Percentiles rank a stretch among this genome's conserved stretches.
Evolutionary conservation across 306 rosid species (phyloP).

Genomic region (Mimosa bimucronata): DNA sequence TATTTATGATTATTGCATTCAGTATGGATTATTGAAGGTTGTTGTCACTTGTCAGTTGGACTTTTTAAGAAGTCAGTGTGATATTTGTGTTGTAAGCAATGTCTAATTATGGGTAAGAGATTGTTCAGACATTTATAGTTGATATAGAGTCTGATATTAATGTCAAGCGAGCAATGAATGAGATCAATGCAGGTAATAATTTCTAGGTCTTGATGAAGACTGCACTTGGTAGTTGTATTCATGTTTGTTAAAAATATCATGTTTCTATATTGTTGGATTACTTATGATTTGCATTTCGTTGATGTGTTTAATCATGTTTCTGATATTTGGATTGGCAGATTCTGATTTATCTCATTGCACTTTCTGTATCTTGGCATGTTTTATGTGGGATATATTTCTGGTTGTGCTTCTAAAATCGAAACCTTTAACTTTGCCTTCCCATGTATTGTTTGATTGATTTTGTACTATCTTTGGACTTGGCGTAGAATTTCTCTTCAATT

Average conservation of each 20-base stretch:
- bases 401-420: neutral
- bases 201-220: neutral
- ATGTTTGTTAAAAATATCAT: neutral
- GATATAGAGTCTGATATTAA: constrained; percentile 64
- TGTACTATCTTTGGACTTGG: neutral
- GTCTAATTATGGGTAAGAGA: constrained; percentile 68
- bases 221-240: constrained; percentile 6
- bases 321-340: neutral
- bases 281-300: too few species aligned
- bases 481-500: neutral
- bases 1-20: neutral
- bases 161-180: constrained; percentile 76
- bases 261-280: too few species aligned
- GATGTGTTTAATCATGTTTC: too few species aligned
- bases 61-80: constrained; percentile 17
- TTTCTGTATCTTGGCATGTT: neutral
- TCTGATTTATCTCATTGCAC: neutral
- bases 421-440: neutral
- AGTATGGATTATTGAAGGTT: constrained; percentile 1
- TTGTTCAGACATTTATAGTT: constrained; percentile 73
- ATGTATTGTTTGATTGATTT: constrained; percentile 26
- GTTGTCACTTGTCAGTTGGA: constrained; percentile 1
- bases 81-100: constrained; percentile 53
- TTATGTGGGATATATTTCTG: neutral
- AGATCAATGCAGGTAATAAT: constrained; percentile 71